Conservation (phyloP, 2,329 filamentous ascomycete species). For the Arthrobotrys conoides region DNA sequence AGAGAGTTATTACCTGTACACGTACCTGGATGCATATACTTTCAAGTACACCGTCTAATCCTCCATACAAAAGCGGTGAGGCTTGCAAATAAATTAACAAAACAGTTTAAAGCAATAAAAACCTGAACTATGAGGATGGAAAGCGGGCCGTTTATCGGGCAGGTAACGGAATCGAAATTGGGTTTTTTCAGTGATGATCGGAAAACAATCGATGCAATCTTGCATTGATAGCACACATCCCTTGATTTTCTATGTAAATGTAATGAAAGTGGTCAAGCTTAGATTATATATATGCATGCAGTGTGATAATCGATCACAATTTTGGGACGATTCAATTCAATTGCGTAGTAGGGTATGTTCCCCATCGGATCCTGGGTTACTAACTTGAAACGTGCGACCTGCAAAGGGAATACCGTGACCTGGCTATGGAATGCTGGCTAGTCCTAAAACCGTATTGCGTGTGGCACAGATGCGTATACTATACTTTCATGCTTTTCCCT, state of each 20-base stretch:
- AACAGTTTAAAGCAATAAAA: not conserved
- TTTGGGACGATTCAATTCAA: not conserved
- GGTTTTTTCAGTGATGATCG: not conserved
- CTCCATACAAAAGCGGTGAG: constrained; percentile 10
- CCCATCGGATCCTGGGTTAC: not conserved
- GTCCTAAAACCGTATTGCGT: constrained; percentile 28
- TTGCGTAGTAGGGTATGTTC: too few species aligned
- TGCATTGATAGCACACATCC: constrained; percentile 1
- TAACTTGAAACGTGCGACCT: constrained; percentile 1
- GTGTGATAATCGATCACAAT: not conserved
- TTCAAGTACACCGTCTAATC: not conserved
- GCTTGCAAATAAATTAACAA: not conserved
- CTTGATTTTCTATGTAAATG: not conserved
- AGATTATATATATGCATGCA: not conserved
- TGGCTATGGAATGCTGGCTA: constrained; percentile 18
- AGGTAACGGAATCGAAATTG: not conserved
- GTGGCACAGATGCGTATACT: not conserved
- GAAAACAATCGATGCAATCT: constrained; percentile 18
- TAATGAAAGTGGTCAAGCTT: not conserved
- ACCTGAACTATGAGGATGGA: not conserved
- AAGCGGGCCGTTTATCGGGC: not conserved
- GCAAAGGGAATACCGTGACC: constrained; percentile 13
- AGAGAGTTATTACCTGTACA: not conserved
- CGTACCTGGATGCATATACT: not conserved
- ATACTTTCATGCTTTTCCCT: not conserved